Percentiles rank a stretch among this genome's conserved stretches.
phyloP scores from a whole-genome alignment of 352 stramenopile species.

The Lagenidium sp. region DNA sequence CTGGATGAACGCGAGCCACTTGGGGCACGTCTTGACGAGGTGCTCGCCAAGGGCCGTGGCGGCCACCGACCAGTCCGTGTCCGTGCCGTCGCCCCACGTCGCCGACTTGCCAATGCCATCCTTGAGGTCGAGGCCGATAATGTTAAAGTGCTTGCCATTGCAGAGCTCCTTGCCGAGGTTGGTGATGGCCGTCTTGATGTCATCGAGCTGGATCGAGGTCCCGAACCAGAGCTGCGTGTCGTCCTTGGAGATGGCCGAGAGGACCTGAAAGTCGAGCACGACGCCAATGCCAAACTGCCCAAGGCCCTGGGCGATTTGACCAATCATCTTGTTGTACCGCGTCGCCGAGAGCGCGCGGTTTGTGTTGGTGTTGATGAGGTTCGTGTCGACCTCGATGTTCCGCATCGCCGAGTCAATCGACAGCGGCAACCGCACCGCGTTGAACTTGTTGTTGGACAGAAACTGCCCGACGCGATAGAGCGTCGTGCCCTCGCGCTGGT shows the following conservation, averaged over 20 bases:
- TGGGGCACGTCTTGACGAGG: conserved; percentile 50
- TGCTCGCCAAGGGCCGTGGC: conserved; percentile 61
- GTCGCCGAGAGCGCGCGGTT: conserved; percentile 59
- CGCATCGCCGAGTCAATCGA: conserved; percentile 61
- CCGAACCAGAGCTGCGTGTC: conserved; percentile 66
- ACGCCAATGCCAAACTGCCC: conserved; percentile 70
- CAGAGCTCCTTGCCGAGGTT: conserved; percentile 61
- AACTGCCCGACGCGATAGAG: conserved; percentile 73
- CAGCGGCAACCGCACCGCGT: conserved; percentile 65
- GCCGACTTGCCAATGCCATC: conserved; percentile 47
- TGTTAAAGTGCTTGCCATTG: conserved; percentile 76
- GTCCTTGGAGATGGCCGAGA: conserved; percentile 31
- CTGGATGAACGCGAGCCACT: conserved; percentile 74
- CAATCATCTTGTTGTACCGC: conserved; percentile 61
- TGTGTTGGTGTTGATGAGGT: conserved; percentile 81
- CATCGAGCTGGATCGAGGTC: conserved; percentile 52
- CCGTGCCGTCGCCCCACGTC: conserved; percentile 65
- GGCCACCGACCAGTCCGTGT: conserved; percentile 67
- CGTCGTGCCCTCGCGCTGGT: conserved; percentile 64
- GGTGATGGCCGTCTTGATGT: conserved; percentile 76
- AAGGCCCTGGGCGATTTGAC: conserved; percentile 50
- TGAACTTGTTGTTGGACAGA: conserved; percentile 71
- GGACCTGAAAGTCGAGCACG: conserved; percentile 72
- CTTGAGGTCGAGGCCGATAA: conserved; percentile 83
- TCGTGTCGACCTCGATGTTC: conserved; percentile 47